Percentiles rank a stretch among this genome's conserved stretches.
These are phyloP conservation scores for Capillidium rhysosporum DNA, from an alignment of 371 early-diverging fungal species.

Conservation along the genomic window DNA sequence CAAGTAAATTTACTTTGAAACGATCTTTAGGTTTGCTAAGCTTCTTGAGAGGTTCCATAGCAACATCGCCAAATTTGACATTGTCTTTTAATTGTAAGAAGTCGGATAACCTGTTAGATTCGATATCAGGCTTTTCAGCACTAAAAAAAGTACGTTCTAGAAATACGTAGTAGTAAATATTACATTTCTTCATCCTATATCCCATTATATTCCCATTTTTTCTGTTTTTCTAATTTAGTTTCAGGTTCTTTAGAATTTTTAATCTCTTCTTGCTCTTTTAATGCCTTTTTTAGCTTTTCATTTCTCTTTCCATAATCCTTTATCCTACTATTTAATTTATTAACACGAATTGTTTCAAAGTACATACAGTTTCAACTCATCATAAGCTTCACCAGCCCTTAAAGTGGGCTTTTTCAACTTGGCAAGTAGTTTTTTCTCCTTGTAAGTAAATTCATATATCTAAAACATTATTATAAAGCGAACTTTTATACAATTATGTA, in stretches of 20 bases:
- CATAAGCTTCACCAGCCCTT: too few relatives aligned
- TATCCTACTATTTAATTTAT: too few relatives aligned
- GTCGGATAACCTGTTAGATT: not conserved
- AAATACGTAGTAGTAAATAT: not conserved
- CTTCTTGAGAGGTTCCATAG: slow-evolving; percentile 1
- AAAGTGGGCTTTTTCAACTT: not conserved
- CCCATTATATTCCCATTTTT: not conserved
- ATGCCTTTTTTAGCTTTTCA: not conserved
- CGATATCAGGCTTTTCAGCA: not conserved
- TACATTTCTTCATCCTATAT: not conserved
- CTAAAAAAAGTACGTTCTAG: not conserved
- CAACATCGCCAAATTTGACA: slow-evolving; percentile 6
- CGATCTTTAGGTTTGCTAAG: slow-evolving; percentile 2
- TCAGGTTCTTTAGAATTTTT: not conserved
- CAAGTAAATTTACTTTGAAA: slow-evolving; percentile 3
- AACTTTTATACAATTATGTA: not conserved
- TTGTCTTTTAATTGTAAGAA: not conserved
- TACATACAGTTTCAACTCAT: too few relatives aligned
- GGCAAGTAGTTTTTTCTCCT: not conserved
- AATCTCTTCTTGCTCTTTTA: not conserved
- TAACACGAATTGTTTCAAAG: too few relatives aligned
- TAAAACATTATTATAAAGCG: not conserved
- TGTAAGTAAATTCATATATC: not conserved
- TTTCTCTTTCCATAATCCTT: too few relatives aligned
- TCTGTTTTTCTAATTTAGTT: not conserved